Percentiles rank a stretch among this genome's conserved stretches.
Conservation (phyloP, 176 grass and related monocot genomes). For the Thinopyrum elongatum region DNA sequence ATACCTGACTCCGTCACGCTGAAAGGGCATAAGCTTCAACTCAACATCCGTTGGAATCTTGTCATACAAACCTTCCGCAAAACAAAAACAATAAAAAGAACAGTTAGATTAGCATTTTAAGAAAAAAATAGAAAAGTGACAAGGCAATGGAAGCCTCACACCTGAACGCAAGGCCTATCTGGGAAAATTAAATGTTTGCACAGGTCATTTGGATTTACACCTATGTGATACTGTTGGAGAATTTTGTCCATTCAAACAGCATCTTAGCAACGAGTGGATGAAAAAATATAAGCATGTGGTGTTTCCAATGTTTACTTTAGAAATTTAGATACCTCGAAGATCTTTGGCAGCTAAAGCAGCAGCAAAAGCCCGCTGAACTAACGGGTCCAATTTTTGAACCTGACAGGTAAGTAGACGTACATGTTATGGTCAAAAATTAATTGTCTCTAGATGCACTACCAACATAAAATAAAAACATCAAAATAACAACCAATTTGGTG, state of each 20-base stretch:
- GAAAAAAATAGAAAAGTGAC: neutral
- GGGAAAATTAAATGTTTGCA: constrained; percentile 14
- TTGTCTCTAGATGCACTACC: constrained; percentile 3
- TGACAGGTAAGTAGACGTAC: constrained; percentile 26
- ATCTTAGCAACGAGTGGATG: neutral
- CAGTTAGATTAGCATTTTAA: constrained; percentile 39
- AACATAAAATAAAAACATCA: no score
- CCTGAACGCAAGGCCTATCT: neutral
- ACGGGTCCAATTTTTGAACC: constrained; percentile 66
- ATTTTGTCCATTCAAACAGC: neutral
- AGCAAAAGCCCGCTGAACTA: constrained; percentile 60
- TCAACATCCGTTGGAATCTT: constrained; percentile 74
- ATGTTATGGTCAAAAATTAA: constrained; percentile 26
- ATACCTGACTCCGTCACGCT: constrained; percentile 86
- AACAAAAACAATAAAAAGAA: neutral
- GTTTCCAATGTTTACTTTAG: neutral
- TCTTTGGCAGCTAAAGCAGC: constrained; percentile 58
- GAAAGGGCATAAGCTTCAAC: constrained; percentile 81
- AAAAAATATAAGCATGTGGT: neutral
- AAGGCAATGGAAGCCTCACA: neutral
- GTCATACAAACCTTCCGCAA: constrained; percentile 70
- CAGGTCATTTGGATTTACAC: neutral
- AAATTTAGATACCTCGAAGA: constrained; percentile 66
- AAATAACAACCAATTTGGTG: no score
- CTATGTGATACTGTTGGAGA: neutral